Evolutionary conservation across 305 asterid species (phyloP).

Genomic region (Fraxinus baroniana): DNA sequence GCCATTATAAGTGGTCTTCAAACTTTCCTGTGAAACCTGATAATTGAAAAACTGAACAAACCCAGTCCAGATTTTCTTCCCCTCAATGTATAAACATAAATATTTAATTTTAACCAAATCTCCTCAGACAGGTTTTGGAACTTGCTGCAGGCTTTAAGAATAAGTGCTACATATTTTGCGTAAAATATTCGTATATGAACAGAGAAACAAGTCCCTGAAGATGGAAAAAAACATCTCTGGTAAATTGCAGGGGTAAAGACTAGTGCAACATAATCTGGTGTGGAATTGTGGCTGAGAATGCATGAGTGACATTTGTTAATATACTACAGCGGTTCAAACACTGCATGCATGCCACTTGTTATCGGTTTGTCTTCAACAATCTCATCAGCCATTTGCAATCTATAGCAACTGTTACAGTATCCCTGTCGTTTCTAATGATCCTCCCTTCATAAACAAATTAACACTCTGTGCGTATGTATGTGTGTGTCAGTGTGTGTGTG

Average conservation of each 20-base stretch:
- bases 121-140: neutral
- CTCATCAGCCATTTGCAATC: conserved; percentile 8
- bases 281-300: conserved; percentile 21
- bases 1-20: neutral
- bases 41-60: conserved; percentile 2
- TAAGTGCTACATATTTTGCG: neutral
- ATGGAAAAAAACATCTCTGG: neutral
- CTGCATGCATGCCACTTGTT: conserved; percentile 72
- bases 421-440: neutral
- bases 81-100: neutral
- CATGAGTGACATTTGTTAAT: conserved; percentile 32
- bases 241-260: neutral
- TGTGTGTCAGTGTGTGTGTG: neutral
- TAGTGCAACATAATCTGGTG: neutral
- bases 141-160: neutral
- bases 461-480: neutral
- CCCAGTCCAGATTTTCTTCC: neutral
- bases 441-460: neutral
- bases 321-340: conserved; percentile 19
- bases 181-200: neutral
- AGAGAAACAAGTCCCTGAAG: conserved; percentile 28
- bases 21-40: neutral
- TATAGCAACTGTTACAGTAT: neutral
- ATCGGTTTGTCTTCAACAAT: conserved; percentile 27
- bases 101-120: neutral